These are phyloP conservation scores for Oryza glumipatula DNA, from an alignment of 176 grass and related monocot genomes.

Conservation along the genomic window DNA sequence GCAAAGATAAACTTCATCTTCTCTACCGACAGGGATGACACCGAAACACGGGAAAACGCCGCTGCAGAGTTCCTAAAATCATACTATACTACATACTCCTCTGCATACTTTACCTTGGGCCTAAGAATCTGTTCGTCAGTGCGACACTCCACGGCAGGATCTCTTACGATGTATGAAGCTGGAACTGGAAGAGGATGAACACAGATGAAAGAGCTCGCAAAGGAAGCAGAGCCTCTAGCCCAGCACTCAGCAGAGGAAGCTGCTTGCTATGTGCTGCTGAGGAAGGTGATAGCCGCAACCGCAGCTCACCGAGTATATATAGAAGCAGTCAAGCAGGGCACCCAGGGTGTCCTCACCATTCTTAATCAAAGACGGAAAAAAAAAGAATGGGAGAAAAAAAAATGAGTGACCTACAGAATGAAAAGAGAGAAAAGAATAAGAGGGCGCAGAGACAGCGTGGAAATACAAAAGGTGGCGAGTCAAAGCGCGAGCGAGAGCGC, in stretches of 20 bases:
- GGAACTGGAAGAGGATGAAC: background rate
- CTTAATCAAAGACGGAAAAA: too few species aligned
- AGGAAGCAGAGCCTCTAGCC: too few species aligned
- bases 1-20: background rate
- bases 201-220: background rate
- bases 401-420: background rate
- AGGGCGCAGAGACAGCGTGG: background rate
- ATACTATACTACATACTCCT: background rate
- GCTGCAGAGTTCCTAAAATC: background rate
- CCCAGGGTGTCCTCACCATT: too few species aligned
- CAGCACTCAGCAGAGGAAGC: background rate
- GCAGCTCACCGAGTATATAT: constrained; percentile 31
- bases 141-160: background rate
- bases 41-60: constrained; percentile 6
- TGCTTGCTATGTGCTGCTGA: constrained; percentile 3
- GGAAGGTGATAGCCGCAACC: constrained; percentile 12
- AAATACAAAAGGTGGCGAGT: background rate
- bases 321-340: background rate
- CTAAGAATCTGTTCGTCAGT: background rate
- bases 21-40: background rate
- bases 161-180: background rate
- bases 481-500: background rate
- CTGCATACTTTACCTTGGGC: background rate
- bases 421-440: background rate
- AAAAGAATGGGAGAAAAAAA: background rate